phyloP scores from a whole-genome alignment of 805 yeast species.

The Cyberlindnera meyerae region DNA sequence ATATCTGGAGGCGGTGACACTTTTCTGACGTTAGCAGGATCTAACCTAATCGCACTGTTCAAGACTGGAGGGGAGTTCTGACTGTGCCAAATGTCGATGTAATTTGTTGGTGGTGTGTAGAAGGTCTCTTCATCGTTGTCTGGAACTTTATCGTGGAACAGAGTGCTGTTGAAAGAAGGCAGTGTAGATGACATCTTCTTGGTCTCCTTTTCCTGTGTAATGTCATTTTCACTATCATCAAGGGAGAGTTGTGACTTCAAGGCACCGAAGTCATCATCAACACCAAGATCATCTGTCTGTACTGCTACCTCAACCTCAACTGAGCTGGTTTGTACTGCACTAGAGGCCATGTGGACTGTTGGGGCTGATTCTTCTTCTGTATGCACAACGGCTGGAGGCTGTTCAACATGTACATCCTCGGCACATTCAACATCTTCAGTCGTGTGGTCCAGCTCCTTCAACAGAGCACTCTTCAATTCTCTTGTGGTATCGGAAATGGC shows the following conservation, averaged over 20 bases:
- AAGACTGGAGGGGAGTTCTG: constrained; percentile 16
- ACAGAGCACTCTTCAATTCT: too few relatives aligned
- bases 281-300: constrained; percentile 11
- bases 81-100: constrained; percentile 25
- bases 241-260: background rate
- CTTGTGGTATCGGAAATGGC: too few relatives aligned
- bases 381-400: too few relatives aligned
- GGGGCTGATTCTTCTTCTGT: background rate
- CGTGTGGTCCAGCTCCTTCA: constrained; percentile 4
- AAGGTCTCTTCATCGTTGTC: constrained; percentile 5
- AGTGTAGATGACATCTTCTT: too few relatives aligned
- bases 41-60: too few relatives aligned
- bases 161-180: constrained; percentile 21
- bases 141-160: constrained; percentile 24
- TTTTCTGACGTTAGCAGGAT: constrained; percentile 11
- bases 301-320: constrained; percentile 7
- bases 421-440: background rate
- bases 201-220: too few relatives aligned
- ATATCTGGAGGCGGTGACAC: constrained; percentile 21
- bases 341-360: background rate
- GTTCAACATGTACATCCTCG: constrained; percentile 3
- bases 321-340: constrained; percentile 1
- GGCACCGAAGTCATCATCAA: constrained; percentile 2
- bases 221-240: too few relatives aligned
- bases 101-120: constrained; percentile 18